Percentiles rank a stretch among this genome's conserved stretches.
phyloP scores from a whole-genome alignment of 169 alveolate species.

The Besnoitia besnoiti region DNA sequence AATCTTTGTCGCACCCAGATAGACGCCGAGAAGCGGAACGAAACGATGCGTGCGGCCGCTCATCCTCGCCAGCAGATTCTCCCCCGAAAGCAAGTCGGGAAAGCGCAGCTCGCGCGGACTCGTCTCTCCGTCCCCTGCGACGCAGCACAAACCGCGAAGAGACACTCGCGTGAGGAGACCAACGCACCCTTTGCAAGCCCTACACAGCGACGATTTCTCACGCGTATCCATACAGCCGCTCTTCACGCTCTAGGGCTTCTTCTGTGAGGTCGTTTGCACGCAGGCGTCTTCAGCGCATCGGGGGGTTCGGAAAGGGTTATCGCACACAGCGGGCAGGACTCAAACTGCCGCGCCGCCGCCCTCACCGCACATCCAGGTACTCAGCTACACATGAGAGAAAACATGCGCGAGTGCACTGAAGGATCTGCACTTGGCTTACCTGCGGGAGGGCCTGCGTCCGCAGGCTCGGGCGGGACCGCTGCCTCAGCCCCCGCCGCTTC shows the following conservation, averaged over 20 bases:
- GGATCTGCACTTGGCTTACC: not conserved
- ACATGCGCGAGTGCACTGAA: not conserved
- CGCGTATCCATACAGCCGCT: too few relatives aligned
- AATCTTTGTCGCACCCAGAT: not conserved
- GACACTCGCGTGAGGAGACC: not conserved
- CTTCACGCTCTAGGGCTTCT: too few relatives aligned
- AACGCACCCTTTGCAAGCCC: not conserved
- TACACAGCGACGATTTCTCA: too few relatives aligned
- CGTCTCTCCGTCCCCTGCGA: conserved; percentile 18
- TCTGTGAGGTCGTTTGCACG: too few relatives aligned
- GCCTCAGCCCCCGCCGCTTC: not conserved
- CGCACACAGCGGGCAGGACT: too few relatives aligned
- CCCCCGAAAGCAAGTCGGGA: not conserved
- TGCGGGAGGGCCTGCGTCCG: not conserved
- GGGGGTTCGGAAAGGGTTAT: too few relatives aligned
- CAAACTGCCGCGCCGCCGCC: too few relatives aligned
- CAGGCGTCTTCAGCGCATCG: too few relatives aligned
- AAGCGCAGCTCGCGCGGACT: not conserved
- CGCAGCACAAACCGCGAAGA: not conserved
- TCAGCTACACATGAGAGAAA: too few relatives aligned
- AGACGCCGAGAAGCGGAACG: conserved; percentile 48
- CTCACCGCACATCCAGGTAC: too few relatives aligned
- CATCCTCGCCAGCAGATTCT: not conserved
- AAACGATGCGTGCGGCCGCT: not conserved
- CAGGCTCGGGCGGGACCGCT: not conserved